A percentile compares a stretch with the other conserved stretches of the same genome.
These are phyloP conservation scores for Metschnikowia picachoensis DNA, from an alignment of 805 yeast genomes.

Conservation along the genomic window DNA sequence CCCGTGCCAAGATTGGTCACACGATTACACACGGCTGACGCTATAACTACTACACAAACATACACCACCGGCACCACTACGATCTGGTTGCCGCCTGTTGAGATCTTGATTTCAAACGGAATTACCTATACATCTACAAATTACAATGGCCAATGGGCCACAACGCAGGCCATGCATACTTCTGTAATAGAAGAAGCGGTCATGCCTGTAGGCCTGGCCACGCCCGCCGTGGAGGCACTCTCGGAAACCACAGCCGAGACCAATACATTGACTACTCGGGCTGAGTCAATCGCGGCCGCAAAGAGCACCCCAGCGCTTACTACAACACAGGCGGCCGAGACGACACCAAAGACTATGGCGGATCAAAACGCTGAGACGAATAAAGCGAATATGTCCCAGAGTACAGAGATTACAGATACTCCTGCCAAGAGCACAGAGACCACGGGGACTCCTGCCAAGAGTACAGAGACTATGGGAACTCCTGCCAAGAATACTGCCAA, in stretches of 20 bases:
- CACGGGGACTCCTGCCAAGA: neutral
- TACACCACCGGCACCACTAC: constrained; percentile 47
- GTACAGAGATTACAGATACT: neutral
- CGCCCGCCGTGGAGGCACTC: neutral
- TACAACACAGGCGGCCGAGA: no score
- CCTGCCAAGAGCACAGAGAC: neutral
- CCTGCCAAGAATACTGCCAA: no score
- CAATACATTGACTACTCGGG: neutral
- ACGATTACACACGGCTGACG: constrained; percentile 51
- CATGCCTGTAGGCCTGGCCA: constrained; percentile 9
- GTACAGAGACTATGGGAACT: neutral
- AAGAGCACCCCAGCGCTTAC: no score
- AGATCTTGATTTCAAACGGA: constrained; percentile 48
- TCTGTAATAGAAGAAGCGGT: constrained; percentile 17
- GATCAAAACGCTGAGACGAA: neutral
- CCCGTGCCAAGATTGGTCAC: constrained; percentile 46
- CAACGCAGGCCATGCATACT: constrained; percentile 35
- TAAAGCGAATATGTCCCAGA: neutral
- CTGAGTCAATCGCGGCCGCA: no score
- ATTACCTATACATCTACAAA: constrained; percentile 48
- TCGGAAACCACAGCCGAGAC: neutral
- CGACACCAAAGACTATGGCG: neutral
- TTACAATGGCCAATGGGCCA: constrained; percentile 27
- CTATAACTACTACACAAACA: constrained; percentile 44
- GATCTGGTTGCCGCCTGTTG: constrained; percentile 48